Base-by-base conservation (phyloP, 2,329 filamentous ascomycete species). In the Chaetothyriales sp. region DNA sequence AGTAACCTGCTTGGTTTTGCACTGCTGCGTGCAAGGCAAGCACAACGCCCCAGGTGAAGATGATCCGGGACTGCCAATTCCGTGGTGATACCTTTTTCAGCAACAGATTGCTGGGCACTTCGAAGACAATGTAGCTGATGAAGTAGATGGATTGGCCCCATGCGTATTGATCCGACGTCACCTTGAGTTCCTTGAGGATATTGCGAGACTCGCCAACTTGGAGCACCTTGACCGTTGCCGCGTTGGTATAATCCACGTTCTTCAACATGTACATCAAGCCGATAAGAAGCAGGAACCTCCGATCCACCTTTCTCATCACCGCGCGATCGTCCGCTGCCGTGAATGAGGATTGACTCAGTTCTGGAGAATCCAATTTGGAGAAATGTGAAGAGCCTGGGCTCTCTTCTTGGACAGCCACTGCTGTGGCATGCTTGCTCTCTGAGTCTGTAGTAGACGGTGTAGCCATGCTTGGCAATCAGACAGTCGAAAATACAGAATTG, bases 231-330 rank as follows among this genome's bases (percentile, higher is more conserved):
- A 71, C 66, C 15, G 60, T 65, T 0, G 68, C 64, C 1, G 66
- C 67, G 57, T 71, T 71, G 22, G 58, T 64, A 50, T 65, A 65
- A 49, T 71, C 68, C 50, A 70, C 64, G 52, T 66, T 64, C 48
- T 72, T 72, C 48, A 71, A 64, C 82, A 86, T 86, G 46, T 83
- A 67, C 36, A 76, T 67, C 5, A 81, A 76, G 46, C 83, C 83
- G 26, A 80, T 62, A 10, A 86, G 70, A 26, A 87, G 71, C 3
- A 81, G 77, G 1, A 71, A 71, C 44, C 83, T 84, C 55, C 84
- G 83, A 48, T 86, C 86, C 3, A 72, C 67, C 53, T 71, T 72
- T 47, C 61, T 57, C 61, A 68, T 66, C 52, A 71, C 67, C 0
- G 55, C 52, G 28, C 59, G 62, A 47, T 68, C 68, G 46, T 71